Evolutionary conservation across 768 basidiomycete species (phyloP).

Genomic region (Tricholoma hemisulphureum): DNA sequence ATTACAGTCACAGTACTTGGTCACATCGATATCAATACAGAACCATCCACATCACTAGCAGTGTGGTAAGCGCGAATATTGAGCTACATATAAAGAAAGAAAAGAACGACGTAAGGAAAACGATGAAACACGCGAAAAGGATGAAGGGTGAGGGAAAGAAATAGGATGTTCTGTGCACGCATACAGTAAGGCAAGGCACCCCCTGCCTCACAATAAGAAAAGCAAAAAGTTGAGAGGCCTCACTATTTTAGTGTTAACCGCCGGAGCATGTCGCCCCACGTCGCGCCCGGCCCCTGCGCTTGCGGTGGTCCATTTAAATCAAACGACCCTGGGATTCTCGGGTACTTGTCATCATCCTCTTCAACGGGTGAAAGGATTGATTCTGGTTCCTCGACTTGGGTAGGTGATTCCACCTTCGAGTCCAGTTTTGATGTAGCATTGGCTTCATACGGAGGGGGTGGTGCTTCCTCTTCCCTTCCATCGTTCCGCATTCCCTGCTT

Average conservation of each 20-base stretch:
- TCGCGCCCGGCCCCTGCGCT: constrained; percentile 4
- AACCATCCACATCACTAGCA: too few species aligned
- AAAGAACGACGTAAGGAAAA: background rate
- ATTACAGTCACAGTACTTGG: too few species aligned
- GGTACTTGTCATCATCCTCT: constrained; percentile 24
- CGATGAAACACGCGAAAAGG: too few species aligned
- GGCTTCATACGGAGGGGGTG: background rate
- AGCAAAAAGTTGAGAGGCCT: constrained; percentile 6
- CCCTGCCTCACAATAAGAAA: background rate
- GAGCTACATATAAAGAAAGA: background rate
- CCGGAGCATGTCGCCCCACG: constrained; percentile 33
- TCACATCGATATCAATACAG: too few species aligned
- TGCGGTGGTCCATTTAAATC: constrained; percentile 23
- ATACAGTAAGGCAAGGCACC: too few species aligned
- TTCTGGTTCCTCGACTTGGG: constrained; percentile 20
- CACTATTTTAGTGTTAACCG: constrained; percentile 26
- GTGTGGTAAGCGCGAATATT: too few species aligned
- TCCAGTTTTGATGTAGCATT: background rate
- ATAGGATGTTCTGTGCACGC: too few species aligned
- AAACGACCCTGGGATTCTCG: constrained; percentile 55
- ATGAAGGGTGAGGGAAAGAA: too few species aligned
- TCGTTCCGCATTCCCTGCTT: background rate
- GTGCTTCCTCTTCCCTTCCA: background rate
- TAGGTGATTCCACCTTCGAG: background rate
- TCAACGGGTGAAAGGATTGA: constrained; percentile 13